Base-by-base conservation (phyloP, 495 filamentous ascomycete species). In the Neurospora sp. region DNA sequence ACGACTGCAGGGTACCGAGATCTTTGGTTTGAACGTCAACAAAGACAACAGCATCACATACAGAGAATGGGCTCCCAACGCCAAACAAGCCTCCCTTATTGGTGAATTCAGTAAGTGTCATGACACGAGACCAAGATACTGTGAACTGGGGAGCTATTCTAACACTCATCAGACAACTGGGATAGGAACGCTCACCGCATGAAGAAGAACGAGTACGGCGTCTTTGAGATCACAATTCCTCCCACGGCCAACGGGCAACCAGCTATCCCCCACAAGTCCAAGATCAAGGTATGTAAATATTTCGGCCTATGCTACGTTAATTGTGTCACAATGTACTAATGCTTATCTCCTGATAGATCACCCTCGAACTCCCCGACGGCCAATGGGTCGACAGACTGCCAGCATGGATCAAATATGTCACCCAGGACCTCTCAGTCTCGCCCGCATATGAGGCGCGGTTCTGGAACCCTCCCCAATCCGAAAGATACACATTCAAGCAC, bases 61-160 rank as follows among this genome's bases (percentile, higher is more conserved):
- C 83, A 89, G 92, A 75, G 96, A 99, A 88, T 99, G 96, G 96
- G 96, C 96, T 2, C 95, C 96, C 69, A 95, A 93, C 84, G 94
- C 93, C 70, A 81, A 89, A 27, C 82, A 90, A 76, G 96, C 96
- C 22, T 90, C 91, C 73, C 86, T 99, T n/a, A 91, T 98, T 73
- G 96, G 96, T 70, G 96, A 98, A 73, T 99, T 98, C 85, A 99
- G 94, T 97, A 79, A 74, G 79, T 76, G 41, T 70, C 71, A 61
- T 65, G 8, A 12, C 22, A 7, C 10, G 4, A 20, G 48, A 6
- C 9, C 31, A 65, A n/a, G 4, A 22, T 53, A 6, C 22, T 59
- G 9, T 0, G 48, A 69, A 10, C 2, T n/a, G 2, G 1, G 3
- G 37, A 31, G 9, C 17, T n/a, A 4, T 31, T 38, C 71, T 73